These are phyloP conservation scores for Pythium pectinolyticum DNA, from an alignment of 352 stramenopile genomes.

Conservation along the genomic window DNA sequence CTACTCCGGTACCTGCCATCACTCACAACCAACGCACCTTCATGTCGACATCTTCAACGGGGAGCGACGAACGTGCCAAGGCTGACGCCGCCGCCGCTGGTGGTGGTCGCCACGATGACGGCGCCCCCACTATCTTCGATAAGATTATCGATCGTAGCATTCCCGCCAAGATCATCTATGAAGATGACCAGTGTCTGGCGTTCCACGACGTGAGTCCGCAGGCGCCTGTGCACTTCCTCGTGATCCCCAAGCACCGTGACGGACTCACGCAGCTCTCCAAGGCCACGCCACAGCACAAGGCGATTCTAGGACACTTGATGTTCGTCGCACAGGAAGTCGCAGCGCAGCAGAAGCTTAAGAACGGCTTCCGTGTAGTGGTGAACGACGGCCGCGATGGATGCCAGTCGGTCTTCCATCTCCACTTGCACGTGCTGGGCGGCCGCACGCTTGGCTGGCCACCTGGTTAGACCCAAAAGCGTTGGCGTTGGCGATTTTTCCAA, in stretches of 20 bases:
- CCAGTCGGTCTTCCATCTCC: constrained; percentile 89
- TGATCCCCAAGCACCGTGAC: constrained; percentile 96
- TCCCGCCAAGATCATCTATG: constrained; percentile 94
- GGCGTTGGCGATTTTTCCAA: too few species aligned
- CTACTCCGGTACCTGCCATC: not conserved
- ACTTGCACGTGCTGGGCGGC: constrained; percentile 95
- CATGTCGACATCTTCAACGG: constrained; percentile 47
- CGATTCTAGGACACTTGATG: constrained; percentile 93
- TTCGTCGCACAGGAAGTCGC: constrained; percentile 92
- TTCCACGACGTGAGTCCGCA: constrained; percentile 98
- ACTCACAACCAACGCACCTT: not conserved
- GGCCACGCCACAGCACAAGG: constrained; percentile 92
- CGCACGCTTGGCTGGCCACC: constrained; percentile 93
- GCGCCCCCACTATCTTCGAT: constrained; percentile 96
- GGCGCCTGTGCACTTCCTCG: constrained; percentile 94
- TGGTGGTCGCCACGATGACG: constrained; percentile 36
- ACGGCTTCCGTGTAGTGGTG: constrained; percentile 95
- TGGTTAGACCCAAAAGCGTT: constrained; percentile 45
- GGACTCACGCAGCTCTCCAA: constrained; percentile 91
- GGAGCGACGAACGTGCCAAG: constrained; percentile 54
- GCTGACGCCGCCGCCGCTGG: constrained; percentile 53
- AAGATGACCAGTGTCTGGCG: constrained; percentile 95
- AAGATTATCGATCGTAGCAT: constrained; percentile 97
- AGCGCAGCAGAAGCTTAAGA: constrained; percentile 89
- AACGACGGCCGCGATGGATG: constrained; percentile 97